A percentile compares a stretch with the other conserved stretches of the same genome.
phyloP scores from a whole-genome alignment of 345 rosid genomes.

The Acer negundo region DNA sequence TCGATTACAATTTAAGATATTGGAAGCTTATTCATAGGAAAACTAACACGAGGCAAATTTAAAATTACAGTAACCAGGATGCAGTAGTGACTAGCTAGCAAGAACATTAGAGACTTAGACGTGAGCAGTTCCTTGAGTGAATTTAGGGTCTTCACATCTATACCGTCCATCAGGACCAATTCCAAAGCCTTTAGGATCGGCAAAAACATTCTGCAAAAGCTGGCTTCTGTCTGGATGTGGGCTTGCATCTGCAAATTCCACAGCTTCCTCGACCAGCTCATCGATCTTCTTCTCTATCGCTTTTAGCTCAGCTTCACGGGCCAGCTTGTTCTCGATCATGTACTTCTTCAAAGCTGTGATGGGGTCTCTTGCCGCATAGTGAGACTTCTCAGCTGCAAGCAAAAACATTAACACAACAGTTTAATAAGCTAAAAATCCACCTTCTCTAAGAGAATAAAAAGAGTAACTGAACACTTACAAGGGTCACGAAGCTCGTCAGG shows the following conservation, averaged over 20 bases:
- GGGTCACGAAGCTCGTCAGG: conserved; percentile 74
- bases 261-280: conserved; percentile 55
- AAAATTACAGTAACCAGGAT: neutral
- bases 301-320: conserved; percentile 48
- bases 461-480: conserved; percentile 28
- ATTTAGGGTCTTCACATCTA: conserved; percentile 62
- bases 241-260: conserved; percentile 58
- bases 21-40: neutral
- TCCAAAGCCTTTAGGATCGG: conserved; percentile 63
- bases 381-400: conserved; percentile 52
- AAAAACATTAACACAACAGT: conserved; percentile 12
- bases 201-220: conserved; percentile 57
- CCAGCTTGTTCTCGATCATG: conserved; percentile 47
- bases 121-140: conserved; percentile 58
- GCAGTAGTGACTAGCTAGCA: neutral
- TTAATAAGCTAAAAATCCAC: neutral
- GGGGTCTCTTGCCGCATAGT: conserved; percentile 58
- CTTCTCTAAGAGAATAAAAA: neutral
- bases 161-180: conserved; percentile 52
- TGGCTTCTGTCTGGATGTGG: conserved; percentile 52
- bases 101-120: conserved; percentile 24
- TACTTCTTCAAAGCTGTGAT: conserved; percentile 51
- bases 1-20: neutral
- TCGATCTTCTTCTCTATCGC: conserved; percentile 56
- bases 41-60: neutral